Base-by-base conservation (phyloP, 345 rosid genomes). In the Salix viminalis region DNA sequence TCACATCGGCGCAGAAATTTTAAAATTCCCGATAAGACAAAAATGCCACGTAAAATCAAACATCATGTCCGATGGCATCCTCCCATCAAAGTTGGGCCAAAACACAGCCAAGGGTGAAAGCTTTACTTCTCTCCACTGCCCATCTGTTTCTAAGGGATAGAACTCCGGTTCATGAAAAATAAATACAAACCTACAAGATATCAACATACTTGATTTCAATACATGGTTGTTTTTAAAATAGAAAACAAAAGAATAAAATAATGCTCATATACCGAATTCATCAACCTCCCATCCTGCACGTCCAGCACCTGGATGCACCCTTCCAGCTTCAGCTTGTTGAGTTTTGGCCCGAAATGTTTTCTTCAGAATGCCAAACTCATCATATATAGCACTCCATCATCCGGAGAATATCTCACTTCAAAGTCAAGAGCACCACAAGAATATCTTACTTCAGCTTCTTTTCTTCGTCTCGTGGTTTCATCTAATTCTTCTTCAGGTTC, bases 231-330 rank as follows among this genome's bases (percentile, higher is more conserved):
- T 7, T 48, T 7, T 34, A 14, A 34, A 23, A 54, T 44, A 36
- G 16, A 18, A 10, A 67, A 62, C 50, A n/a, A 26, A 24, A 28
- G 34, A 26, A 10, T 44, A 73, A 56, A 52, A 60, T 2, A 75
- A 76, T 34, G n/a, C 42, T 1, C 21, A 72, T 42, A 56, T 75
- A 91, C 99, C 99, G 84, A 93, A 80, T 72, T 93, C 98, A 79
- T 93, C 99, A 73, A 93, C 97, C 75, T 91, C 90, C 99, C 99
- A 96, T 41, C 99, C 99, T 15, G 99, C 97, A 82, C 99, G 99
- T 52, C 99, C 99, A 75, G 94, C 92, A 65, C 96, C 92, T 37
- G 90, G 86, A 84, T 85, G 87, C 28, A 69, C 88, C 70, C 81
- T 86, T 64, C 86, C 91, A 78, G 88, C 62, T 75, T 96, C 97